A percentile compares a stretch with the other conserved stretches of the same genome.
Evolutionary conservation across 1,284 basidiomycete species (phyloP).

Genomic region (Sphagnurus paluster): DNA sequence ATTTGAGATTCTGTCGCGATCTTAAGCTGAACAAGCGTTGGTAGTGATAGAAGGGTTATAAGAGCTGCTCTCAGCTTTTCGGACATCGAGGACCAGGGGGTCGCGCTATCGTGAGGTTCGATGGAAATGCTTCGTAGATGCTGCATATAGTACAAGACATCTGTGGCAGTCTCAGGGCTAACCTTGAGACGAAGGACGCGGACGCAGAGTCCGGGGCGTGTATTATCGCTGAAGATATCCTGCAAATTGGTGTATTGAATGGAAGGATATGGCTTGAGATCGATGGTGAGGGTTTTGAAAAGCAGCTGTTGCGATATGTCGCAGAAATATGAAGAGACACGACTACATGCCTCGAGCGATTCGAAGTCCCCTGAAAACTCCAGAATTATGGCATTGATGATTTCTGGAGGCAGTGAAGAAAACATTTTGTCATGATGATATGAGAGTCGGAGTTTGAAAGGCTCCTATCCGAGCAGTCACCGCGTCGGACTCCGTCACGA

Average conservation of each 20-base stretch:
- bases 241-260: not conserved
- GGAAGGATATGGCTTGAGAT: not conserved
- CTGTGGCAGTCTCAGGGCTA: not conserved
- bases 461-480: too few species aligned
- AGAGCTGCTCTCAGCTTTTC: not conserved
- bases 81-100: not conserved
- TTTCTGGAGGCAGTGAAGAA: not conserved
- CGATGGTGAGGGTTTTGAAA: not conserved
- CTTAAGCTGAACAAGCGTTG: not conserved
- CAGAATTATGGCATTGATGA: not conserved
- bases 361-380: not conserved
- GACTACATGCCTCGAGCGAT: constrained; percentile 1
- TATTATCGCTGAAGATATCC: not conserved
- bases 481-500: too few species aligned
- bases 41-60: not conserved
- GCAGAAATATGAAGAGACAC: not conserved
- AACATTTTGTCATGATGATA: constrained; percentile 4
- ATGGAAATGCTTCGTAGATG: not conserved
- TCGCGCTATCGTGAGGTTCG: not conserved
- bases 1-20: not conserved
- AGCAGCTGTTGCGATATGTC: not conserved
- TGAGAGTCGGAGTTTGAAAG: too few species aligned
- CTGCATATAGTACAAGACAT: not conserved
- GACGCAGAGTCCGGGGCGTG: not conserved
- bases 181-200: not conserved